A percentile compares a stretch with the other conserved stretches of the same genome.
phyloP scores from a whole-genome alignment of 495 filamentous ascomycete genomes.

The Tricharina praecox region DNA sequence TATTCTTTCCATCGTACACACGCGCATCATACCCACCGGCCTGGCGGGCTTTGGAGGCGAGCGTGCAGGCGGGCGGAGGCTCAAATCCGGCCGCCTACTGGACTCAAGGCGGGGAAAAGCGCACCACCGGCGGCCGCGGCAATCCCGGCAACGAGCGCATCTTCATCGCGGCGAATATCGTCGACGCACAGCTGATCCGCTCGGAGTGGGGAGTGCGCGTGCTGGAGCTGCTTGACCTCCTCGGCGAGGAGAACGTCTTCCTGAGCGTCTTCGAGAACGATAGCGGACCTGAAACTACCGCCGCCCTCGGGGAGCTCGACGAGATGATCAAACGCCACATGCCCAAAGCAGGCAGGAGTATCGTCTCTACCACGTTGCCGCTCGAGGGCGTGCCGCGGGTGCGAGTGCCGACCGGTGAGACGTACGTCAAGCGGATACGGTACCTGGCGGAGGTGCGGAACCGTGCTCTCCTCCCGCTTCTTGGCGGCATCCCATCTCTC shows the following conservation, averaged over 20 bases:
- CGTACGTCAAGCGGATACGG: conserved; percentile 50
- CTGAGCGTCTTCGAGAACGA: conserved; percentile 57
- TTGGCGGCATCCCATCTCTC: conserved; percentile 25
- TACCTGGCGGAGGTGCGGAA: conserved; percentile 68
- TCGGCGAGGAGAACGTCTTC: conserved; percentile 40
- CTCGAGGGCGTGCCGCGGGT: conserved; percentile 38
- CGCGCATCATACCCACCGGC: conserved; percentile 34
- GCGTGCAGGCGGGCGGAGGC: conserved; percentile 21
- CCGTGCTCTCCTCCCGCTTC: conserved; percentile 48
- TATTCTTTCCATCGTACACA: conserved; percentile 47
- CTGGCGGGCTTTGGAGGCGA: conserved; percentile 32
- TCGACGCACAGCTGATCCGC: conserved; percentile 44
- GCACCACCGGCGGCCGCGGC: conserved; percentile 36
- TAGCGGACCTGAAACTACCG: conserved; percentile 33
- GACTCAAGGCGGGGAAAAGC: conserved; percentile 20
- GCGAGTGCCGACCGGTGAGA: conserved; percentile 43
- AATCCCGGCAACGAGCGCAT: conserved; percentile 50
- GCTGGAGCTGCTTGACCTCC: conserved; percentile 42
- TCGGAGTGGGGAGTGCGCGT: conserved; percentile 52
- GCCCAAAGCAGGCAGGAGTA: conserved; percentile 35
- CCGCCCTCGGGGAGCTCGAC: conserved; percentile 31
- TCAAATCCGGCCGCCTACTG: conserved; percentile 15
- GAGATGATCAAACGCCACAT: conserved; percentile 34
- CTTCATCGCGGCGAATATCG: conserved; percentile 60
- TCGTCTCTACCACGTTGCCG: conserved; percentile 14